A percentile compares a stretch with the other conserved stretches of the same genome.
These are phyloP conservation scores for Trichoderma aggressivum DNA, from an alignment of 2,329 filamentous ascomycete genomes.

Conservation along the genomic window DNA sequence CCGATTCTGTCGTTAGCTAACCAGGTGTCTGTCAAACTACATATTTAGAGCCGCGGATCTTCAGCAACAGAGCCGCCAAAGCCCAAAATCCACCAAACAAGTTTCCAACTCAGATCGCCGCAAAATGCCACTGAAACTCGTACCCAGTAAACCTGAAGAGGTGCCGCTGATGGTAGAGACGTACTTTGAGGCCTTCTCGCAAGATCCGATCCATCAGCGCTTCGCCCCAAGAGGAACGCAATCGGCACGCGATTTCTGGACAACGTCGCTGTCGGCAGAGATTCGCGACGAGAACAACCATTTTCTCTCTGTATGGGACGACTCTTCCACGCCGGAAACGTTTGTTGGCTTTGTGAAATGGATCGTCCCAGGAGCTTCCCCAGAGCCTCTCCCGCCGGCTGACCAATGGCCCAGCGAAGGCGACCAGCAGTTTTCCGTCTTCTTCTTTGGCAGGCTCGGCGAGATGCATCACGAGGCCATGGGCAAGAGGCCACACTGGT, in stretches of 20 bases:
- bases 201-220: slow-evolving; percentile 6
- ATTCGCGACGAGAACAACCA: not conserved
- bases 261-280: not conserved
- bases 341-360: slow-evolving; percentile 14
- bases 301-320: slow-evolving; percentile 9
- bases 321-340: not conserved
- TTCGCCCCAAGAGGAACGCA: slow-evolving; percentile 3
- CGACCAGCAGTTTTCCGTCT: slow-evolving; percentile 3
- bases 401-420: slow-evolving; percentile 12
- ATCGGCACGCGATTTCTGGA: slow-evolving; percentile 11
- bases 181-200: slow-evolving; percentile 15
- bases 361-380: not conserved
- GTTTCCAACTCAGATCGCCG: not conserved
- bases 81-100: not conserved
- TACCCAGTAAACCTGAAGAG: not conserved
- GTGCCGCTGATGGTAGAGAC: slow-evolving; percentile 12
- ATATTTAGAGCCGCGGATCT: not conserved
- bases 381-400: not conserved
- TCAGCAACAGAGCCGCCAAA: not conserved
- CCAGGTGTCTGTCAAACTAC: not conserved
- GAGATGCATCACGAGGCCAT: slow-evolving; percentile 9
- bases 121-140: slow-evolving; percentile 1
- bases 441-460: slow-evolving; percentile 7
- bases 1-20: not conserved
- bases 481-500: slow-evolving; percentile 12